Evolutionary conservation across 1,139 yeast species (phyloP).

Genomic region (Candida sp.): DNA sequence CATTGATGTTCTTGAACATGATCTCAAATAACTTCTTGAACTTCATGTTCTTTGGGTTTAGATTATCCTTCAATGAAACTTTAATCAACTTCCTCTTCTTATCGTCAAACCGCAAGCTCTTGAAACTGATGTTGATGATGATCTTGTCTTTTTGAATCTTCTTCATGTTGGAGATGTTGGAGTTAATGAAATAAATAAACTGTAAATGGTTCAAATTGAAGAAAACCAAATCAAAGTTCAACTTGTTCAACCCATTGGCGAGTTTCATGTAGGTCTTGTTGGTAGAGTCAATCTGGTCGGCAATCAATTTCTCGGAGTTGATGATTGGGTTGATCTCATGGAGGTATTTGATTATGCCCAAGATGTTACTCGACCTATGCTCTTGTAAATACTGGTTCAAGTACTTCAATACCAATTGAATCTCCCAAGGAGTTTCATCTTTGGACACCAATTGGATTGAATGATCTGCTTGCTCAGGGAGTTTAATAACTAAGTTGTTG

Average conservation of each 20-base stretch:
- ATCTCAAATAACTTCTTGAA: conserved; percentile 45
- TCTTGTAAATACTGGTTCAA: conserved; percentile 16
- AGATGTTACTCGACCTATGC: conserved; percentile 19
- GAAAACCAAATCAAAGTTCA: conserved; percentile 38
- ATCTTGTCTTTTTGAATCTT: conserved; percentile 43
- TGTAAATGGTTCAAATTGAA: conserved; percentile 37
- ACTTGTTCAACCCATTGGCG: conserved; percentile 34
- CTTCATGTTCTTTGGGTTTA: conserved; percentile 42
- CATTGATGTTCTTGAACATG: conserved; percentile 39
- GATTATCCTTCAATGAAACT: conserved; percentile 41
- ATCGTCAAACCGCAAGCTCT: conserved; percentile 29
- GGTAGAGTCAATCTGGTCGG: conserved; percentile 1
- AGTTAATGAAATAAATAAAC: conserved; percentile 36
- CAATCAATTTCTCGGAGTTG: conserved; percentile 19
- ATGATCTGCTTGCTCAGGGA: conserved; percentile 24
- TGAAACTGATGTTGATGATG: conserved; percentile 33
- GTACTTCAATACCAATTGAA: conserved; percentile 14
- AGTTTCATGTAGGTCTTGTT: conserved; percentile 19
- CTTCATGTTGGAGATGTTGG: conserved; percentile 30
- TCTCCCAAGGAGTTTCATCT: conserved; percentile 5
- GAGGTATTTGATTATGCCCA: conserved; percentile 37
- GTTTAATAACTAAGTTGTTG: conserved; percentile 25
- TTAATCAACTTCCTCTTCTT: conserved; percentile 24
- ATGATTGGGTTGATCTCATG: conserved; percentile 36
- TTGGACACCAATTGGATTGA: conserved; percentile 17